A percentile compares a stretch with the other conserved stretches of the same genome.
phyloP scores from a whole-genome alignment of 345 rosid genomes.

The Abelmoschus esculentus region DNA sequence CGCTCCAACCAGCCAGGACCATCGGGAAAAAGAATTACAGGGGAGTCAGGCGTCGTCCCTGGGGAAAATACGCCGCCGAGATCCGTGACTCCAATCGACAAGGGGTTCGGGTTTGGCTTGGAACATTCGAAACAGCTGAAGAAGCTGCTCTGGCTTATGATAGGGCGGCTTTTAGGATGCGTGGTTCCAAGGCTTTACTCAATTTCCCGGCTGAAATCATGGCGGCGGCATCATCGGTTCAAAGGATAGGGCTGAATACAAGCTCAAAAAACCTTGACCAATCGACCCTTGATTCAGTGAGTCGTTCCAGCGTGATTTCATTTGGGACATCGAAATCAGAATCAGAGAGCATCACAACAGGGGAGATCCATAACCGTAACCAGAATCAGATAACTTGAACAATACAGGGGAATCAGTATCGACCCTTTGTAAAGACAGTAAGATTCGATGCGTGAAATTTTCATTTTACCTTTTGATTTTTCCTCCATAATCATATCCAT shows the following conservation, averaged over 20 bases:
- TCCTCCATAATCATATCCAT: no score
- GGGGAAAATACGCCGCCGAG: constrained; percentile 69
- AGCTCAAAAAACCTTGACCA: neutral
- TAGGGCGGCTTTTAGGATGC: constrained; percentile 51
- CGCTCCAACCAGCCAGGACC: constrained; percentile 23
- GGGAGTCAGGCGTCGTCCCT: constrained; percentile 57
- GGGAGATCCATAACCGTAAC: no score
- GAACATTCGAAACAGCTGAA: constrained; percentile 56
- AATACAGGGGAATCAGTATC: neutral
- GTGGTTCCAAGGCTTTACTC: constrained; percentile 61
- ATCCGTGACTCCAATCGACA: constrained; percentile 46
- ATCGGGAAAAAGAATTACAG: constrained; percentile 46
- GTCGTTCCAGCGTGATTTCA: constrained; percentile 9
- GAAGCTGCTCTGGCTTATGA: constrained; percentile 64
- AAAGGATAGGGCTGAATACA: neutral
- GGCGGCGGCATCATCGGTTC: constrained; percentile 11
- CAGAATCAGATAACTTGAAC: neutral
- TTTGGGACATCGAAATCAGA: constrained; percentile 9
- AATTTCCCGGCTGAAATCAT: constrained; percentile 46
- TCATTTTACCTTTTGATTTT: no score
- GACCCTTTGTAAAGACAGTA: no score
- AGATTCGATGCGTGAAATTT: no score
- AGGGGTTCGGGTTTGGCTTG: constrained; percentile 52
- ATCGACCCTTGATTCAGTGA: constrained; percentile 9
- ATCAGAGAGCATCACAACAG: constrained; percentile 17